Base-by-base conservation (phyloP, 1,139 yeast genomes). In the Yamadazyma membranifaciens region DNA sequence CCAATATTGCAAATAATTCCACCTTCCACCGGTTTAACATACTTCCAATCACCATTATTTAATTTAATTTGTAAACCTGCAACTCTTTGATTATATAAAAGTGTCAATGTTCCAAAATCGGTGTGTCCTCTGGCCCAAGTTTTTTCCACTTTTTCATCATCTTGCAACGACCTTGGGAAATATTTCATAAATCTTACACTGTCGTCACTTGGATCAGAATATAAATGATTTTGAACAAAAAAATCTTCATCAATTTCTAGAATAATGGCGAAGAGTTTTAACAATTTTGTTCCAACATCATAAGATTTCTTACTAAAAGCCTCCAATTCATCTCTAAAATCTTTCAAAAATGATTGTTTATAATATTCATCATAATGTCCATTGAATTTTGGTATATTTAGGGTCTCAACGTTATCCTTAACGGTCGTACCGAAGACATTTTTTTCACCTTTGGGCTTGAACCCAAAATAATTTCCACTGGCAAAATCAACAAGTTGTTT, bases 341-440 rank as follows among this genome's bases (percentile, higher is more conserved):
- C 46, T 33, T 59, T 54, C 25, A 62, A 52, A 36, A 57, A 59
- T 3, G 50, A 45, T 31, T 59, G 63, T 34, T 58, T 52, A 38
- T 50, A 60, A 43, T 52, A 61, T 25, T 51, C 45, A 3, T 54
- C 59, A 36, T 51, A 60, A 14, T 50, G 48, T n/a, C 54, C 53
- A 34, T 65, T 63, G 49, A 64, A 63, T 41, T 64, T 64, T 20
- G 69, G 65, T 34, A 64, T 59, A 39, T 64, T 64, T 38, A 63
- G 51, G 1, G 63, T 60, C 40, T 64, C 69, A 6, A 59, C 54
- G 38, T 63, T 60, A 39, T 64, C 69, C 15, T 43, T 46, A 2
- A 63, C 62, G 2, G 57, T 54, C 1, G 65, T 60, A 4, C 59
- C 62, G 43, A 62, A 60, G 12, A 61, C 52, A 4, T 48, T 48